phyloP scores from a whole-genome alignment of 805 yeast species.

The Spathaspora passalidarum region DNA sequence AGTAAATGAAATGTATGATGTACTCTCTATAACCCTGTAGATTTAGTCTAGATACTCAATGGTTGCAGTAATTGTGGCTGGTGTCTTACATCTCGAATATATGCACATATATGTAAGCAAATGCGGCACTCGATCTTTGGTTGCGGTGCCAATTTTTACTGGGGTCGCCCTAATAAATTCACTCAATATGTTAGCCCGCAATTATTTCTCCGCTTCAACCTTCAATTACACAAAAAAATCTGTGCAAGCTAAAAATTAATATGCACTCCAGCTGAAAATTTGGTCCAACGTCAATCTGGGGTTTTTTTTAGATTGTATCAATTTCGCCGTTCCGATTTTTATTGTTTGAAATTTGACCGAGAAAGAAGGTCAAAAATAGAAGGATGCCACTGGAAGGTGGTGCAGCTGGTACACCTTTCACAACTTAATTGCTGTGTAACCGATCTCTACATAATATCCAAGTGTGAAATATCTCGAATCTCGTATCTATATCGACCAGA shows the following conservation, averaged over 20 bases:
- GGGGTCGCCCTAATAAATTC: too few relatives aligned
- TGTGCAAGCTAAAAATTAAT: background rate
- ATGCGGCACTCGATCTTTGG: too few relatives aligned
- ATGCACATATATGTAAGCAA: too few relatives aligned
- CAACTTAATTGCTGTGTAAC: too few relatives aligned
- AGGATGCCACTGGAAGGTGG: background rate
- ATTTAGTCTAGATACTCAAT: background rate
- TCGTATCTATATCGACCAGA: too few relatives aligned
- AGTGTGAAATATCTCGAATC: too few relatives aligned
- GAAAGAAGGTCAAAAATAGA: background rate
- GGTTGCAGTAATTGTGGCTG: background rate
- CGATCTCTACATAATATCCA: too few relatives aligned
- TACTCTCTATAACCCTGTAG: background rate
- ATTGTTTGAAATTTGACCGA: background rate
- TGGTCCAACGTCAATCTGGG: background rate
- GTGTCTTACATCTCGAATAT: too few relatives aligned
- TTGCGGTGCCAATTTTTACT: too few relatives aligned
- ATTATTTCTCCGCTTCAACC: slow-evolving; percentile 7
- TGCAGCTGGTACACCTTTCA: background rate
- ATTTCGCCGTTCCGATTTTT: background rate
- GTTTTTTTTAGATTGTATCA: background rate
- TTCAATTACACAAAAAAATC: slow-evolving; percentile 2
- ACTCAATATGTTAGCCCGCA: background rate
- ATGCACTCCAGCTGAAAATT: background rate
- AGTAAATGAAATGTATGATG: background rate